A percentile compares a stretch with the other conserved stretches of the same genome.
Evolutionary conservation across 2,329 filamentous ascomycete species (phyloP).

Genomic region (Diaporthe longicolla): DNA sequence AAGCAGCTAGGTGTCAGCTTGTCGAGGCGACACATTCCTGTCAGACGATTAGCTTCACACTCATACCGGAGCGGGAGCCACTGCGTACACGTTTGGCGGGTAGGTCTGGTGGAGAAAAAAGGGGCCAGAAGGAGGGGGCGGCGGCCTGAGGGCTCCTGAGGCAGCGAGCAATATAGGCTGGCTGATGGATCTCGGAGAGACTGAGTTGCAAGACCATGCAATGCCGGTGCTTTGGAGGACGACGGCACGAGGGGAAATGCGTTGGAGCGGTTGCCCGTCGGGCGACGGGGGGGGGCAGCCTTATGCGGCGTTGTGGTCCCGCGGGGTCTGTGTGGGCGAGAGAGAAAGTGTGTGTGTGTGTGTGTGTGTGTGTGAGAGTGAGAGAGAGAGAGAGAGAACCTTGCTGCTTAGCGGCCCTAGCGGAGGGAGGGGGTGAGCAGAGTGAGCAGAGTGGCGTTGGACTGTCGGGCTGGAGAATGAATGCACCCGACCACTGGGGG

Average conservation of each 20-base stretch:
- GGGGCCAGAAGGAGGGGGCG: background rate
- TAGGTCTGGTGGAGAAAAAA: slow-evolving; percentile 4
- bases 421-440: slow-evolving; percentile 9
- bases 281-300: slow-evolving; percentile 37
- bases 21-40: slow-evolving; percentile 26
- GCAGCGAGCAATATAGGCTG: background rate
- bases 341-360: background rate
- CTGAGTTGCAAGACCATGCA: slow-evolving; percentile 5
- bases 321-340: slow-evolving; percentile 6
- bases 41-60: slow-evolving; percentile 30
- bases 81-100: slow-evolving; percentile 30
- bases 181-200: background rate
- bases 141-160: background rate
- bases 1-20: slow-evolving; percentile 31
- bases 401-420: slow-evolving; percentile 4
- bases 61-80: slow-evolving; percentile 8
- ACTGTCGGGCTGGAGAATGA: slow-evolving; percentile 9
- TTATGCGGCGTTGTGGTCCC: slow-evolving; percentile 39
- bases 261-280: background rate
- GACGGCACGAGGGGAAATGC: slow-evolving; percentile 7
- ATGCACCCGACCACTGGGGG: slow-evolving; percentile 18
- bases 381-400: background rate
- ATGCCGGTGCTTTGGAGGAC: slow-evolving; percentile 5
- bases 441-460: slow-evolving; percentile 25
- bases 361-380: too few relatives aligned